Base-by-base conservation (phyloP, 495 filamentous ascomycete genomes). In the Filosporella fistucella region DNA sequence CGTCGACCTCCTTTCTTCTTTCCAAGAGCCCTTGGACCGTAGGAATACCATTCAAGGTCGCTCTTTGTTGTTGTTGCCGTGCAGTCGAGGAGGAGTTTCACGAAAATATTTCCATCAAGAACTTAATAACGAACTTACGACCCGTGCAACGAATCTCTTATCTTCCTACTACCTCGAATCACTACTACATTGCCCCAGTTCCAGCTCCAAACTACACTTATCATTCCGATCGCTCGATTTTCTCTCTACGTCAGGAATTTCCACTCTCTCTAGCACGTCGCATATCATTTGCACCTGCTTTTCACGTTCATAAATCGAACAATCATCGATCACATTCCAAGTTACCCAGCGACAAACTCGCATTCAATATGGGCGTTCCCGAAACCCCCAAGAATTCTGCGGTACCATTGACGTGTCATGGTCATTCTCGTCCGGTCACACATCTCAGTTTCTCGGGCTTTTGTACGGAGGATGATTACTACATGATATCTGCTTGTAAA, bases 401-500 rank as follows among this genome's bases (percentile, higher is more conserved):
- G 38, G 91, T 97, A 32, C 93, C 93, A 41, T 66, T 97, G 55
- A 98, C 93, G 41, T 98, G 93, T 69, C 94, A 97, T 66, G 93
- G 93, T 42, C 93, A 98, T 66, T 95, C 90, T 22, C 85, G 93
- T 45, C 93, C 93, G 2, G 90, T 98, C 54, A 91, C 91, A 12
- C 93, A 98, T 68, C 72, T 98, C 54, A 89, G 81, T 64, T 98
- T 97, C 68, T 97, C 94, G 16, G 80, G 85, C 11, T 77, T 94
- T 37, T 69, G 84, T n/a, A 46, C 33, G 4, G 72, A 72, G 46
- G 82, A 90, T 58, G 85, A 91, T 39, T 85, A 91, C 40, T 97
- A 95, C 66, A 68, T 97, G 54, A 90, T 97, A 44, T 96, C 91
- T n/a, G 89, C 91, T 45, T 97, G 94, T 77, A 98, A 98, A 78